Conservation (phyloP, 768 basidiomycete species). For the Rhizopogon vesiculosus region DNA sequence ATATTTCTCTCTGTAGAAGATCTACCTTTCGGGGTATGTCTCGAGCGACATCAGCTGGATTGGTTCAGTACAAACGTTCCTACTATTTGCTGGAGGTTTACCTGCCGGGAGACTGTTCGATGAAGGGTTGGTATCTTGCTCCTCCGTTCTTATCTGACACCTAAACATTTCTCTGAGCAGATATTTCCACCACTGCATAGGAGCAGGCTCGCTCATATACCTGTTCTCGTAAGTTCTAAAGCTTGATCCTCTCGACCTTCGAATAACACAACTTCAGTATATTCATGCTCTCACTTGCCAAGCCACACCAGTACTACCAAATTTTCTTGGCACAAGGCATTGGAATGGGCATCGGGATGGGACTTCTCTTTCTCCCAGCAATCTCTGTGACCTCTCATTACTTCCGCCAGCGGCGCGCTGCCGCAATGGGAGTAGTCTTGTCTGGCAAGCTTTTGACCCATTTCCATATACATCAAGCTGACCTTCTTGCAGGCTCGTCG, state of each 20-base stretch:
- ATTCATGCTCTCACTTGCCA: slow-evolving; percentile 46
- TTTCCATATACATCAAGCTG: neutral
- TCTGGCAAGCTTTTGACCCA: slow-evolving; percentile 31
- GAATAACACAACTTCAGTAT: slow-evolving; percentile 27
- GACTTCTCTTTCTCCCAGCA: slow-evolving; percentile 49
- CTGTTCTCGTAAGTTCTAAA: slow-evolving; percentile 34
- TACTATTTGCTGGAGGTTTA: slow-evolving; percentile 41
- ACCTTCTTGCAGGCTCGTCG: slow-evolving; percentile 14
- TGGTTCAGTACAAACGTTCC: slow-evolving; percentile 46
- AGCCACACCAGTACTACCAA: slow-evolving; percentile 48
- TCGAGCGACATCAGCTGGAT: slow-evolving; percentile 46
- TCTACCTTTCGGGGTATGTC: slow-evolving; percentile 32
- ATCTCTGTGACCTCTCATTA: slow-evolving; percentile 51
- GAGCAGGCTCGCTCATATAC: slow-evolving; percentile 33
- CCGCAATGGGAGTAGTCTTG: slow-evolving; percentile 50
- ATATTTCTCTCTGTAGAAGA: slow-evolving; percentile 20
- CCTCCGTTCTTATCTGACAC: neutral
- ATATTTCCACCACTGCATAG: slow-evolving; percentile 40
- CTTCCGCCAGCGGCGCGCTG: slow-evolving; percentile 32
- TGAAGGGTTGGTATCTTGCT: slow-evolving; percentile 33
- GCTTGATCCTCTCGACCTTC: neutral
- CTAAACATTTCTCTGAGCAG: neutral
- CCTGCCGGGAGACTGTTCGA: slow-evolving; percentile 44
- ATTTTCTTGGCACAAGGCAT: slow-evolving; percentile 53
- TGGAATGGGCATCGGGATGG: slow-evolving; percentile 53